phyloP scores from a whole-genome alignment of 371 early-diverging fungal species.

The Phascolomyces articulosus region DNA sequence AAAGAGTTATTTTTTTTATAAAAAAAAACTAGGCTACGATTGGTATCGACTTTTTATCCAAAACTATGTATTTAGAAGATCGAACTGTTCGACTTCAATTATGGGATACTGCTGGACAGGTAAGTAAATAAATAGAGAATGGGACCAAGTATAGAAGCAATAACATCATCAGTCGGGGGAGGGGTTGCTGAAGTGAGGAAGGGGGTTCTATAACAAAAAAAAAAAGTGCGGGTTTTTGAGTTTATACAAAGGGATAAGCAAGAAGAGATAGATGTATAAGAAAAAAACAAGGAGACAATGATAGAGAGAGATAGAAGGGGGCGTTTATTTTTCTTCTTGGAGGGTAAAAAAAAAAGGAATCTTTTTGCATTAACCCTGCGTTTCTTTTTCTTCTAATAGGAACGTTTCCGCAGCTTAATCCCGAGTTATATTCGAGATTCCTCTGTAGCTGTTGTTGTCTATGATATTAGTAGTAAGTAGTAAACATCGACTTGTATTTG shows the following conservation, averaged over 20 bases:
- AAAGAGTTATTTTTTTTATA: background rate
- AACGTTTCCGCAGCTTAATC: conserved; percentile 96
- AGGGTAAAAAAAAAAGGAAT: background rate
- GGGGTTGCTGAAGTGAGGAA: background rate
- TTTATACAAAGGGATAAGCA: background rate
- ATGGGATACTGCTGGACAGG: conserved; percentile 99
- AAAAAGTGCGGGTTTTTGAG: too few relatives aligned
- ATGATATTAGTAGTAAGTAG: conserved; percentile 91
- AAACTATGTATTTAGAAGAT: conserved; percentile 97
- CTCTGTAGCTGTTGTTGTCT: conserved; percentile 97
- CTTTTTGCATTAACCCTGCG: background rate
- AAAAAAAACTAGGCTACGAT: conserved; percentile 88
- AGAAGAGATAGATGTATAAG: background rate
- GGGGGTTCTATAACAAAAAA: too few relatives aligned
- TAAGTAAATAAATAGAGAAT: conserved; percentile 31
- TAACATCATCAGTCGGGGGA: too few relatives aligned
- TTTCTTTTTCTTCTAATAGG: conserved; percentile 48
- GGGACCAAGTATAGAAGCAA: background rate
- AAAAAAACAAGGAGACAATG: too few relatives aligned
- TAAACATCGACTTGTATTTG: too few relatives aligned
- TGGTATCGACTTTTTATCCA: conserved; percentile 99
- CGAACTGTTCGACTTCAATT: conserved; percentile 97
- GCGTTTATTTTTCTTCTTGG: too few relatives aligned
- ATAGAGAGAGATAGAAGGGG: too few relatives aligned
- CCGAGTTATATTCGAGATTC: conserved; percentile 99